Evolutionary conservation across 495 filamentous ascomycete genomes (phyloP).

Genomic region (Daldinia caldariorum): DNA sequence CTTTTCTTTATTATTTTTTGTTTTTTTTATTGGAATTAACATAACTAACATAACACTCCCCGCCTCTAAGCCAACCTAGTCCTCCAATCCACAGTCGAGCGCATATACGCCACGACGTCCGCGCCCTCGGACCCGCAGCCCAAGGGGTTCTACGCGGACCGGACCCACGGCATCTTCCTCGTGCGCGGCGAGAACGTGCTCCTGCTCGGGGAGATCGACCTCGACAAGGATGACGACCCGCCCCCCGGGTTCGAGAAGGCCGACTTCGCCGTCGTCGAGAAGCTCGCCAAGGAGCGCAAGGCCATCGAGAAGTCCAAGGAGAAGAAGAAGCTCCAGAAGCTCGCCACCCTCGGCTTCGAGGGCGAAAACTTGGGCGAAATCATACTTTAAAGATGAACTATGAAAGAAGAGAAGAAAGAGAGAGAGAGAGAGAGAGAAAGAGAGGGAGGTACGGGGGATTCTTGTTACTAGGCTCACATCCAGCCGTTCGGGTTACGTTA

Average conservation of each 20-base stretch:
- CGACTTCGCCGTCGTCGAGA: slow-evolving; percentile 73
- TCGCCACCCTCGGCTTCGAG: slow-evolving; percentile 84
- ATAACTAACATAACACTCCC: no score
- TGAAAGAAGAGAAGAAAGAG: no score
- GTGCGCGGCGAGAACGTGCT: slow-evolving; percentile 95
- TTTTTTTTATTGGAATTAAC: no score
- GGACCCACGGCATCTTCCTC: slow-evolving; percentile 82
- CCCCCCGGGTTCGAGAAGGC: slow-evolving; percentile 75
- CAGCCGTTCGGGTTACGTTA: not conserved
- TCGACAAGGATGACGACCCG: slow-evolving; percentile 92
- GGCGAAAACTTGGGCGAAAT: slow-evolving; percentile 83
- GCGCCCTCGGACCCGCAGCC: slow-evolving; percentile 37
- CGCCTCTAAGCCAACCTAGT: slow-evolving; percentile 83
- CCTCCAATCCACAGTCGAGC: slow-evolving; percentile 88
- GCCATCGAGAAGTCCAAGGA: slow-evolving; percentile 73
- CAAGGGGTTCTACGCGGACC: slow-evolving; percentile 76
- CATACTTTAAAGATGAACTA: slow-evolving; percentile 62
- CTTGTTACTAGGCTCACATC: not conserved
- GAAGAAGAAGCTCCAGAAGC: slow-evolving; percentile 72
- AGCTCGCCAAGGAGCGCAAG: slow-evolving; percentile 74
- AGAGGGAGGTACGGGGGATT: not conserved
- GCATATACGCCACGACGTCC: slow-evolving; percentile 71
- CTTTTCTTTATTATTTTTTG: no score
- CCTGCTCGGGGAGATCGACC: slow-evolving; percentile 91
- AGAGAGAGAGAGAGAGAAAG: not conserved